Conservation (phyloP, 2,329 filamentous ascomycete genomes). For the Phoma herbarum region DNA sequence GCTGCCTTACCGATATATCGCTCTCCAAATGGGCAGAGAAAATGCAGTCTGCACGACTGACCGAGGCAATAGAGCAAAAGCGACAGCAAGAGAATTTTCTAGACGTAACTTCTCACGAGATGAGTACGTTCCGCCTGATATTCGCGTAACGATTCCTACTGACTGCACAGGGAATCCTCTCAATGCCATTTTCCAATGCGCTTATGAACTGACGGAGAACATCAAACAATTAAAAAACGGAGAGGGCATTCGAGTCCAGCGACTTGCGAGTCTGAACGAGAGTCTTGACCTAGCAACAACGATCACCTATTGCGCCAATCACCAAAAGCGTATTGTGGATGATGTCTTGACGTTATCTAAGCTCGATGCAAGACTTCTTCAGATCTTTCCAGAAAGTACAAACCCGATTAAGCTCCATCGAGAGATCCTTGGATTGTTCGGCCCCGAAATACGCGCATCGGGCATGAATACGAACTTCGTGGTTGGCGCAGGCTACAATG, state of each 20-base stretch:
- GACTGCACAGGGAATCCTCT: slow-evolving; percentile 65
- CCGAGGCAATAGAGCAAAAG: slow-evolving; percentile 82
- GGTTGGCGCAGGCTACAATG: slow-evolving; percentile 53
- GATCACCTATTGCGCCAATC: slow-evolving; percentile 40
- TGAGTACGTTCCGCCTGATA: slow-evolving; percentile 57
- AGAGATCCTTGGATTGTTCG: slow-evolving; percentile 27
- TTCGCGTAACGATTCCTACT: not conserved
- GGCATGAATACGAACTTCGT: slow-evolving; percentile 71
- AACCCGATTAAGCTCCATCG: slow-evolving; percentile 38
- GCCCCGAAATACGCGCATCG: slow-evolving; percentile 22
- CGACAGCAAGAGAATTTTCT: slow-evolving; percentile 81
- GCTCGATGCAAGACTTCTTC: slow-evolving; percentile 34
- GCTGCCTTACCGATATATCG: slow-evolving; percentile 85
- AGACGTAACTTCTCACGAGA: slow-evolving; percentile 77
- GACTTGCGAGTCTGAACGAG: slow-evolving; percentile 61
- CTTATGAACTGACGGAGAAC: slow-evolving; percentile 64
- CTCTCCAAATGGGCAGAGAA: slow-evolving; percentile 84
- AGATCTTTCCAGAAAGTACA: slow-evolving; percentile 29
- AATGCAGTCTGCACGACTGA: slow-evolving; percentile 75
- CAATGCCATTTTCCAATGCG: slow-evolving; percentile 76
- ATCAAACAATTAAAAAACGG: slow-evolving; percentile 61
- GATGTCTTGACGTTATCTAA: slow-evolving; percentile 33
- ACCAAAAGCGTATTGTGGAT: slow-evolving; percentile 44
- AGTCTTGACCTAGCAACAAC: slow-evolving; percentile 57
- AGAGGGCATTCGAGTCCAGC: slow-evolving; percentile 55